Percentiles rank a stretch among this genome's conserved stretches.
phyloP scores from a whole-genome alignment of 2,329 filamentous ascomycete species.

The Aspergillus sp. region DNA sequence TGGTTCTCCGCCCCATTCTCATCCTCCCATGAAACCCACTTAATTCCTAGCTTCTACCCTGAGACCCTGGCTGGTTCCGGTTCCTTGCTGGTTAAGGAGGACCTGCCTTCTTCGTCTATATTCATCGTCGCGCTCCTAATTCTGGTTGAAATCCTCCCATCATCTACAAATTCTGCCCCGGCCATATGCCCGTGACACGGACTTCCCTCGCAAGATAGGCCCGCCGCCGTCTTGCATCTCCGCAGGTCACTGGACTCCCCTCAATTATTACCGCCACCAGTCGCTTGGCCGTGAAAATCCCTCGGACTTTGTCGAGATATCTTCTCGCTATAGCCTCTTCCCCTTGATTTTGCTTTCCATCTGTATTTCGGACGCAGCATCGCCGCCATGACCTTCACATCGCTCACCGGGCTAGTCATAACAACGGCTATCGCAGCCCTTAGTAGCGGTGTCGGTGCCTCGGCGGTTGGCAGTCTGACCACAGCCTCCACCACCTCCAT shows the following conservation, averaged over 20 bases:
- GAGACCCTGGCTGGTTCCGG: conserved; percentile 22
- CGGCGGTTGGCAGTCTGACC: conserved; percentile 19
- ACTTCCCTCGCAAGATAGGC: conserved; percentile 11
- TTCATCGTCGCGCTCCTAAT: background rate
- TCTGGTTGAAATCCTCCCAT: background rate
- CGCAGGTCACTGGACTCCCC: conserved; percentile 2
- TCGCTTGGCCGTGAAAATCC: background rate
- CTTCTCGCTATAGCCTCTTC: background rate
- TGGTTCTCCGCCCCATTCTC: conserved; percentile 4
- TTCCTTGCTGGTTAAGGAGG: conserved; percentile 28
- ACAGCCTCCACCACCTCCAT: conserved; percentile 17
- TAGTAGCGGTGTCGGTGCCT: conserved; percentile 14
- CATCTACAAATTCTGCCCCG: background rate
- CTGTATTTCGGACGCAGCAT: background rate
- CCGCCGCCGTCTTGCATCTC: conserved; percentile 7
- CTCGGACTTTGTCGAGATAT: background rate
- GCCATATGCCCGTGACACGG: conserved; percentile 11
- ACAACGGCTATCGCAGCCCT: conserved; percentile 12
- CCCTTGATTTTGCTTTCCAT: background rate
- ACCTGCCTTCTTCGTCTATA: background rate
- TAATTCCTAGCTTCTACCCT: background rate
- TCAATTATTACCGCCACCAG: background rate
- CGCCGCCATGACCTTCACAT: conserved; percentile 11
- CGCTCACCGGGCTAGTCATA: conserved; percentile 5
- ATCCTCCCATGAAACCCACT: conserved; percentile 11